These are phyloP conservation scores for Sicyos edulis DNA, from an alignment of 306 rosid genomes.

Conservation along the genomic window DNA sequence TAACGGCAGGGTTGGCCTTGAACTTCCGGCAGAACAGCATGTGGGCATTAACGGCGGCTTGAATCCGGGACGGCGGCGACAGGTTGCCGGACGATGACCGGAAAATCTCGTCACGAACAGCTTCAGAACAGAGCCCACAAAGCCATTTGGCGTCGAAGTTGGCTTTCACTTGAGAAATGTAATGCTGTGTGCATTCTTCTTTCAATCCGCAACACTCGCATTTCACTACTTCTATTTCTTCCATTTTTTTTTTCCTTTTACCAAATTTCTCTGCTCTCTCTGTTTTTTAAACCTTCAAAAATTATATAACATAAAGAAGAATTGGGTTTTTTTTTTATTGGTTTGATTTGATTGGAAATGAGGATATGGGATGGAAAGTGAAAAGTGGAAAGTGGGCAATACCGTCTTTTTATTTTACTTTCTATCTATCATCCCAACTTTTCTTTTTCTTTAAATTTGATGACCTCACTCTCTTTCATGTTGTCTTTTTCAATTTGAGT, in stretches of 20 bases:
- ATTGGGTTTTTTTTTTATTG: too few relatives aligned
- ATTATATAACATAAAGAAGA: too few relatives aligned
- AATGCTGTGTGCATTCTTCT: slow-evolving; percentile 94
- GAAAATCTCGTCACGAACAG: slow-evolving; percentile 74
- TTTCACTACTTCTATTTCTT: slow-evolving; percentile 80
- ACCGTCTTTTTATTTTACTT: too few relatives aligned
- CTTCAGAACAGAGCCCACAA: slow-evolving; percentile 96
- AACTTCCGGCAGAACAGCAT: slow-evolving; percentile 89
- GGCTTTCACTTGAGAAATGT: slow-evolving; percentile 54
- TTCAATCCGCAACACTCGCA: slow-evolving; percentile 95
- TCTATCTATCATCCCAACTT: too few relatives aligned
- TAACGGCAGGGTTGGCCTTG: slow-evolving; percentile 83
- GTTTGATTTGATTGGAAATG: too few relatives aligned
- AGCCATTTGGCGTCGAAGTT: slow-evolving; percentile 86
- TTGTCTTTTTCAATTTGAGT: too few relatives aligned
- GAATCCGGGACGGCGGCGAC: slow-evolving; percentile 33
- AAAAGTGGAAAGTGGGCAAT: too few relatives aligned
- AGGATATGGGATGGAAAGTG: too few relatives aligned
- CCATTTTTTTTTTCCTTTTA: slow-evolving; percentile 38
- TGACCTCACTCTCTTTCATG: too few relatives aligned
- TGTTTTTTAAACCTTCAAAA: not conserved
- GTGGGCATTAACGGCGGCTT: slow-evolving; percentile 92
- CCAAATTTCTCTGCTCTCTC: not conserved
- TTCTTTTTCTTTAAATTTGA: too few relatives aligned
- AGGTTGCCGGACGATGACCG: slow-evolving; percentile 36